Conservation (phyloP, 768 basidiomycete species). For the Hygrocybe coccinea region DNA sequence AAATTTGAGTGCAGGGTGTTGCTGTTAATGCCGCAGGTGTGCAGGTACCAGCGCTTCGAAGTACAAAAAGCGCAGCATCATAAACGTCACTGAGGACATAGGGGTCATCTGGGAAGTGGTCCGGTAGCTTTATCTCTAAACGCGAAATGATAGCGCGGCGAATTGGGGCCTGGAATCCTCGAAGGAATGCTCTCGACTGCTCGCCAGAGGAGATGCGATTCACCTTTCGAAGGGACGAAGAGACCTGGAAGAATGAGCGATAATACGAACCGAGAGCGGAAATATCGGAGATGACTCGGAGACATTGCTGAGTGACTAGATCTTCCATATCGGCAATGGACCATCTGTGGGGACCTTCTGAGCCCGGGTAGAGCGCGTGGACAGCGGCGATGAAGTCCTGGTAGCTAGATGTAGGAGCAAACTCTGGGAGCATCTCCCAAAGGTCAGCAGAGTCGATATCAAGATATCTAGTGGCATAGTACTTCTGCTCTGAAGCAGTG, state of each 20-base stretch:
- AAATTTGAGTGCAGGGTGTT: too few species aligned
- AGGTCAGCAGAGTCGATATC: constrained; percentile 13
- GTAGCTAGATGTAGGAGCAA: constrained; percentile 10
- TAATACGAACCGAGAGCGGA: constrained; percentile 15
- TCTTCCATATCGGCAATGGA: constrained; percentile 19
- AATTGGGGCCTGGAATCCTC: constrained; percentile 8
- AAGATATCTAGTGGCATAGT: constrained; percentile 11
- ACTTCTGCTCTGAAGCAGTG: constrained; percentile 14
- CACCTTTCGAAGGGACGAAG: constrained; percentile 16
- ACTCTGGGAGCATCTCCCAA: constrained; percentile 16
- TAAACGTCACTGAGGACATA: neutral
- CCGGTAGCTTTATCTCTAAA: constrained; percentile 18
- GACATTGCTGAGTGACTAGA: constrained; percentile 17
- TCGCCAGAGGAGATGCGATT: constrained; percentile 13
- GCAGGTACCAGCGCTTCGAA: neutral
- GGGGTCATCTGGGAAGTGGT: constrained; percentile 17
- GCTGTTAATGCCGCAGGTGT: too few species aligned
- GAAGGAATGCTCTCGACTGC: constrained; percentile 17
- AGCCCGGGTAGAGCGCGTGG: constrained; percentile 18
- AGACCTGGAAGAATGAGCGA: constrained; percentile 18
- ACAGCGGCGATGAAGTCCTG: constrained; percentile 21
- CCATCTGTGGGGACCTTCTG: constrained; percentile 16
- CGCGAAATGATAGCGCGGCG: constrained; percentile 1
- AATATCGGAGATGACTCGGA: constrained; percentile 12
- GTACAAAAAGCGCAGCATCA: neutral